Evolutionary conservation across 352 stramenopile genomes (phyloP).

Genomic region (Aphanomyces cochlioides): DNA sequence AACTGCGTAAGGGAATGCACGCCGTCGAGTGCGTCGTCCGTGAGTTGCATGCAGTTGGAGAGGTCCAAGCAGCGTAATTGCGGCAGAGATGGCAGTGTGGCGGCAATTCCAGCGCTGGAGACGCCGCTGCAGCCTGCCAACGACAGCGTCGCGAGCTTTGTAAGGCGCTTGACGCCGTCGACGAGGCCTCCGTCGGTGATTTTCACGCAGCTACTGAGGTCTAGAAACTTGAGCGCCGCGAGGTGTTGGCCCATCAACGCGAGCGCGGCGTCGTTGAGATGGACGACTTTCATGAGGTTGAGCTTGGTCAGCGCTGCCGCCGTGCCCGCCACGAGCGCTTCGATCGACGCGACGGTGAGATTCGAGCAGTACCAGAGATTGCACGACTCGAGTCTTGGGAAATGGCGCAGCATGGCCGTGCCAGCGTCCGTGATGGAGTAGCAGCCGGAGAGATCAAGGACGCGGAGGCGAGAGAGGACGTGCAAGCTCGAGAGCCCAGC

Average conservation of each 20-base stretch:
- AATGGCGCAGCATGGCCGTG: constrained; percentile 53
- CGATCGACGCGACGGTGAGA: constrained; percentile 60
- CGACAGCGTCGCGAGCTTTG: constrained; percentile 59
- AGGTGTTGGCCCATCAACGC: constrained; percentile 40
- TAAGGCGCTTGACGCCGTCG: constrained; percentile 37
- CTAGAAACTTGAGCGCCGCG: constrained; percentile 55
- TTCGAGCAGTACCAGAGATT: constrained; percentile 84
- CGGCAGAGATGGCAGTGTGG: constrained; percentile 36
- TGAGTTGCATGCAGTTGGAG: constrained; percentile 68
- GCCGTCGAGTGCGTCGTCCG: constrained; percentile 54
- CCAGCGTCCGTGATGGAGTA: constrained; percentile 76
- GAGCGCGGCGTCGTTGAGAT: constrained; percentile 51
- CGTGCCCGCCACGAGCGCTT: constrained; percentile 46
- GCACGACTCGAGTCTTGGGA: constrained; percentile 53
- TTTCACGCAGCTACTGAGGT: constrained; percentile 74
- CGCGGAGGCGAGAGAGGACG: constrained; percentile 52
- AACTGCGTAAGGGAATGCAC: constrained; percentile 54
- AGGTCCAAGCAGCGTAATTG: constrained; percentile 63
- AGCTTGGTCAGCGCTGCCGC: constrained; percentile 37
- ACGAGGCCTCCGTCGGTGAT: constrained; percentile 53
- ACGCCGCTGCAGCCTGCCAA: constrained; percentile 57
- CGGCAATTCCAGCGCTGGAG: constrained; percentile 54
- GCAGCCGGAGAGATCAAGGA: constrained; percentile 66
- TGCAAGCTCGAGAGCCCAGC: constrained; percentile 48
- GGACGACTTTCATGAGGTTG: constrained; percentile 82